These are phyloP conservation scores for Aspergillus carlsbadensis DNA, from an alignment of 495 filamentous ascomycete species.

Conservation along the genomic window DNA sequence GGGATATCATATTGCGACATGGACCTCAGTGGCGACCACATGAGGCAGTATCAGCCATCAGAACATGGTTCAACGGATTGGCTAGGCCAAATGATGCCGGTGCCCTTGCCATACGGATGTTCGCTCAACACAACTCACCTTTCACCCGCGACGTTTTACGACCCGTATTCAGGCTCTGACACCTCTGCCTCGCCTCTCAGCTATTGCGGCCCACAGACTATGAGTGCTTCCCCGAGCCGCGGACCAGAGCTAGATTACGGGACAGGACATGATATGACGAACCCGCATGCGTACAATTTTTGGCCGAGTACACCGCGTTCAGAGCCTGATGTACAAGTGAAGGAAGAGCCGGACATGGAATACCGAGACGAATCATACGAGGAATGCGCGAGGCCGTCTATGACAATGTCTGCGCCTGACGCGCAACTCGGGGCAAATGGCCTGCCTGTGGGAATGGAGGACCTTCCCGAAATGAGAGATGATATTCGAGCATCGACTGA, in stretches of 20 bases:
- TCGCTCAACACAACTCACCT: conserved; percentile 21
- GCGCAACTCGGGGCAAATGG: neutral
- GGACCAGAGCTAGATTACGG: conserved; percentile 20
- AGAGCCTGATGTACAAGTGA: conserved; percentile 13
- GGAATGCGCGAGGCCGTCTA: neutral
- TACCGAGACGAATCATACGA: conserved; percentile 13
- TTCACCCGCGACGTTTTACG: conserved; percentile 20
- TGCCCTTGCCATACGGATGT: conserved; percentile 16
- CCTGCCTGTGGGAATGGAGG: neutral
- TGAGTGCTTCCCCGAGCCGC: conserved; percentile 29
- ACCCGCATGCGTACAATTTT: conserved; percentile 7
- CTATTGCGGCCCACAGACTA: conserved; percentile 23
- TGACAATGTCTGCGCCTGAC: neutral
- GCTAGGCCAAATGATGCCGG: conserved; percentile 21
- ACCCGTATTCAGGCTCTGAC: conserved; percentile 20
- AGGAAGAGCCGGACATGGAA: conserved; percentile 14
- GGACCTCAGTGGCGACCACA: conserved; percentile 16
- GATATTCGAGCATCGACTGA: conserved; percentile 2
- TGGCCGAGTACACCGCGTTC: conserved; percentile 28
- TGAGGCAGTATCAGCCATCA: conserved; percentile 12
- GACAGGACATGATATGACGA: conserved; percentile 10
- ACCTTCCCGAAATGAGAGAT: neutral
- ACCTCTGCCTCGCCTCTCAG: conserved; percentile 25
- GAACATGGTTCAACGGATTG: conserved; percentile 18
- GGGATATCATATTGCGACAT: conserved; percentile 34